These are phyloP conservation scores for Halteria grandinella DNA, from an alignment of 73 alveolate species.

Conservation along the genomic window DNA sequence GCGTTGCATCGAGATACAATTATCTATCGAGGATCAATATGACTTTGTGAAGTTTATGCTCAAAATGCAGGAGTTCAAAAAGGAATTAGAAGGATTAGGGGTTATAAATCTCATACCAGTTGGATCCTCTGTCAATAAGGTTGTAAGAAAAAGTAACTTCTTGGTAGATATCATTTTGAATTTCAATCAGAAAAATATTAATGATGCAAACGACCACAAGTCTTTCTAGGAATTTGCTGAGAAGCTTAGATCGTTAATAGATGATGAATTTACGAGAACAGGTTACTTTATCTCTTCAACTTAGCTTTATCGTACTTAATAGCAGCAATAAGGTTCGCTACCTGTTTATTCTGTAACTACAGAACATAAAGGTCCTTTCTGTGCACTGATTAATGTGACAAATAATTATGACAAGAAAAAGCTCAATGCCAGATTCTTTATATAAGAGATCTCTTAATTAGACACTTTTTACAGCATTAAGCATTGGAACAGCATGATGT, in stretches of 20 bases:
- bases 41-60: constrained; percentile 48
- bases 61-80: constrained; percentile 19
- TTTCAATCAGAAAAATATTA: constrained; percentile 5
- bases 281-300: constrained; percentile 9
- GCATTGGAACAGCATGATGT: constrained; percentile 31
- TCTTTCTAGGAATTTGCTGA: neutral
- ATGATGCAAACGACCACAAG: neutral
- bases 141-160: constrained; percentile 6
- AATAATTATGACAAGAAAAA: constrained; percentile 7
- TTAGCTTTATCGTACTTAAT: neutral
- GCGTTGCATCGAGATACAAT: constrained; percentile 5
- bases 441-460: constrained; percentile 6
- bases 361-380: neutral
- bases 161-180: constrained; percentile 14
- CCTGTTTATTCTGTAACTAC: neutral
- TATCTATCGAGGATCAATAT: constrained; percentile 35
- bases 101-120: constrained; percentile 33
- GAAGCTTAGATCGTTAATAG: neutral
- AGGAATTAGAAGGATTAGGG: constrained; percentile 20
- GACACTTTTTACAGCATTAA: constrained; percentile 38
- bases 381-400: constrained; percentile 2
- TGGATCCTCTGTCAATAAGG: constrained; percentile 31
- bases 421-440: constrained; percentile 43
- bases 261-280: neutral
- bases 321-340: neutral